Conservation (phyloP, 108 stramenopile species). For the Schizochytrium sp. region DNA sequence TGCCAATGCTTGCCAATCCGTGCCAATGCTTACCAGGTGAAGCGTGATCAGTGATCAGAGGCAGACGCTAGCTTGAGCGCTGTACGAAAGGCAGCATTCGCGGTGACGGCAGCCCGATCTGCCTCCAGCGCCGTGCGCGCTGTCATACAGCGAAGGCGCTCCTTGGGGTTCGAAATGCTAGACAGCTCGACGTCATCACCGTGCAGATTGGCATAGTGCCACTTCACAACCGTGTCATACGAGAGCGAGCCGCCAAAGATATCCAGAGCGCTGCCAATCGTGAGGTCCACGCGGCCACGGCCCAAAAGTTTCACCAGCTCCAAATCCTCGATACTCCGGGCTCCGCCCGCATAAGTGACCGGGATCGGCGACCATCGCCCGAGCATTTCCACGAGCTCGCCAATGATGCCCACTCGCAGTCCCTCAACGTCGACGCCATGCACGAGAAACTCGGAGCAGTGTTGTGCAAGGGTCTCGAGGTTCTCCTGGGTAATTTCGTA, state of each 20-base stretch:
- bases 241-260: conserved; percentile 83
- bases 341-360: conserved; percentile 97
- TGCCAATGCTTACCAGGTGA: too few species aligned
- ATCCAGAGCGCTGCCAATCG: conserved; percentile 92
- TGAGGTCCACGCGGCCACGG: conserved; percentile 81
- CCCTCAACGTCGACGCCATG: conserved; percentile 98
- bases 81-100: neutral
- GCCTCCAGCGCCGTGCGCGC: neutral
- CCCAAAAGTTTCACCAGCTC: conserved; percentile 74
- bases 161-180: neutral
- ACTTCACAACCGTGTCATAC: conserved; percentile 81
- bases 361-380: conserved; percentile 71
- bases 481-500: conserved; percentile 55
- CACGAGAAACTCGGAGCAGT: conserved; percentile 90
- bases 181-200: neutral
- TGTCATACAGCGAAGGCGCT: neutral
- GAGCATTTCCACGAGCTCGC: conserved; percentile 76
- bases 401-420: conserved; percentile 80
- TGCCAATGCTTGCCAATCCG: neutral
- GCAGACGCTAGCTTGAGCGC: neutral
- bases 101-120: neutral
- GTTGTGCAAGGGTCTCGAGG: conserved; percentile 56
- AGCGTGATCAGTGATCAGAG: neutral
- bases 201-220: conserved; percentile 69
- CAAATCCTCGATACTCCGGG: conserved; percentile 69